phyloP scores from a whole-genome alignment of 441 rosid species.

The Brassica balearica region DNA sequence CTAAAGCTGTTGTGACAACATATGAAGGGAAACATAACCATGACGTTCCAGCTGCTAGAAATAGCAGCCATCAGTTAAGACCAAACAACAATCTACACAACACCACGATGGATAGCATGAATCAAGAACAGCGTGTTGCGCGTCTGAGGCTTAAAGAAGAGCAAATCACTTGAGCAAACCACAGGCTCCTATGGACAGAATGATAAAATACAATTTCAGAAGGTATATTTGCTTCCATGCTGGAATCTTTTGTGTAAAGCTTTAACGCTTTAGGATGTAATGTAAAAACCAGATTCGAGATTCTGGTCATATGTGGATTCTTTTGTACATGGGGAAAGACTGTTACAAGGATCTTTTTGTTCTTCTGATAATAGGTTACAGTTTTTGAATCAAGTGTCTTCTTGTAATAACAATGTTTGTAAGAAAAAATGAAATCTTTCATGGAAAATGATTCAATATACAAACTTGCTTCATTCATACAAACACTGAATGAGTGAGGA shows the following conservation, averaged over 20 bases:
- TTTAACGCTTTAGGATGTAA: slow-evolving; percentile 20
- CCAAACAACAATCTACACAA: slow-evolving; percentile 32
- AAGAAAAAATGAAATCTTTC: too few species aligned
- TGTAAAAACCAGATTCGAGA: neutral
- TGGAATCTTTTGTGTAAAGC: slow-evolving; percentile 10
- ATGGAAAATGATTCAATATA: too few species aligned
- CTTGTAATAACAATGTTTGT: neutral
- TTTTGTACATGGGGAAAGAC: slow-evolving; percentile 40
- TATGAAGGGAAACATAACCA: slow-evolving; percentile 93
- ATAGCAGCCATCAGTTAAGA: slow-evolving; percentile 68
- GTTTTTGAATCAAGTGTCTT: slow-evolving; percentile 29
- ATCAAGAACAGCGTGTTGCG: slow-evolving; percentile 54
- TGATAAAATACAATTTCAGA: neutral
- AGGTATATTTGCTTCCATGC: neutral
- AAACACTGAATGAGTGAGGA: too few species aligned
- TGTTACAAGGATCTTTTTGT: slow-evolving; percentile 4
- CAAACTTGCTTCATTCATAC: too few species aligned
- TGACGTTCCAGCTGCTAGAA: slow-evolving; percentile 71
- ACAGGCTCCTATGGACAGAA: neutral
- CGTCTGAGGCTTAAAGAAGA: slow-evolving; percentile 76
- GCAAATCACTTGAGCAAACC: slow-evolving; percentile 49
- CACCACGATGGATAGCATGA: slow-evolving; percentile 36
- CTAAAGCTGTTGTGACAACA: slow-evolving; percentile 80
- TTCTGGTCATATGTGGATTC: slow-evolving; percentile 38
- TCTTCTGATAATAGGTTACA: slow-evolving; percentile 28